phyloP scores from a whole-genome alignment of 2,329 filamentous ascomycete species.

The Sporothrix globosa region DNA sequence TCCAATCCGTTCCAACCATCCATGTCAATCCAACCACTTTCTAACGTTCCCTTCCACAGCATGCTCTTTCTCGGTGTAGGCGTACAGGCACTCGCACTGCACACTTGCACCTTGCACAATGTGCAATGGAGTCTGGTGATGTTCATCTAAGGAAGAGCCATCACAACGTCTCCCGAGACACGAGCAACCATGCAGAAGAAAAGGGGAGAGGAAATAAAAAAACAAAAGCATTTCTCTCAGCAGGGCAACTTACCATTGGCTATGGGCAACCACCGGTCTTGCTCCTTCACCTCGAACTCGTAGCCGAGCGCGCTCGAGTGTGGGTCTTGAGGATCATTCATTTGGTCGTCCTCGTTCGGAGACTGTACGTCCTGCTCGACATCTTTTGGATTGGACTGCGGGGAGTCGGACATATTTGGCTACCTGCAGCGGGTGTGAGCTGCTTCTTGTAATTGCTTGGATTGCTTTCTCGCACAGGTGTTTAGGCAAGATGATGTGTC shows the following conservation, averaged over 20 bases:
- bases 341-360: conserved; percentile 90
- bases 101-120: conserved; percentile 16
- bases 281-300: conserved; percentile 99
- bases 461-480: conserved; percentile 61
- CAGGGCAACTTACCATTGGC: conserved; percentile 88
- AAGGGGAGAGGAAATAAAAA: neutral
- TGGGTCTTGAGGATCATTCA: conserved; percentile 83
- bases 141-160: neutral
- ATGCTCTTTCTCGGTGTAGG: neutral
- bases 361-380: conserved; percentile 92
- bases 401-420: conserved; percentile 89
- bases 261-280: conserved; percentile 99
- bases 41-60: conserved; percentile 3
- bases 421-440: conserved; percentile 67
- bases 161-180: neutral
- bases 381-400: conserved; percentile 89
- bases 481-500: conserved; percentile 61
- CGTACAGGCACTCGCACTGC: conserved; percentile 10
- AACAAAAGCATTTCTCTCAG: conserved; percentile 38
- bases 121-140: neutral
- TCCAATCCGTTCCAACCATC: neutral
- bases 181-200: neutral
- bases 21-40: neutral
- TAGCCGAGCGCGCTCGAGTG: conserved; percentile 75
- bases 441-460: conserved; percentile 61